Evolutionary conservation across 192 early-diverging fungal species (phyloP).

Genomic region (Backusella tuberculispora): DNA sequence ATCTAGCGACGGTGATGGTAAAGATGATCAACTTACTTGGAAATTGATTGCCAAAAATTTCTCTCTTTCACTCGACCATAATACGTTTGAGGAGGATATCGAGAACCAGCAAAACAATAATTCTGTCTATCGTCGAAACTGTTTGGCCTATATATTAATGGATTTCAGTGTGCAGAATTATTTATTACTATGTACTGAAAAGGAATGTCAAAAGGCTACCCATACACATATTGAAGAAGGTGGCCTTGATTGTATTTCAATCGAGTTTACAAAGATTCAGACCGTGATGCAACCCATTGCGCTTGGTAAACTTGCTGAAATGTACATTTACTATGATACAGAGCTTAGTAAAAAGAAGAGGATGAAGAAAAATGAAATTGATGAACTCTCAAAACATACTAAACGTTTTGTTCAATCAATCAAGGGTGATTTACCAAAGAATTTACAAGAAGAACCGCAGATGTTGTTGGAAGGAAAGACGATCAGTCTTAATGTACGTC

Average conservation of each 20-base stretch:
- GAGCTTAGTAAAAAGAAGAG: conserved; percentile 65
- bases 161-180: conserved; percentile 66
- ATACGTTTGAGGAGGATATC: conserved; percentile 13
- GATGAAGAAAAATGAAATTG: conserved; percentile 58
- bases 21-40: conserved; percentile 43
- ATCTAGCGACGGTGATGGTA: conserved; percentile 50
- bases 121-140: conserved; percentile 43
- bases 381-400: conserved; percentile 67
- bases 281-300: conserved; percentile 77
- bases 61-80: conserved; percentile 60
- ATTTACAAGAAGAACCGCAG: conserved; percentile 53
- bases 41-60: conserved; percentile 58
- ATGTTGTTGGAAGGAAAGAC: conserved; percentile 59
- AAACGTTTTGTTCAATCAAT: conserved; percentile 67
- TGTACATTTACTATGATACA: conserved; percentile 66
- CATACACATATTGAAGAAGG: neutral
- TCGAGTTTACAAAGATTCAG: conserved; percentile 64
- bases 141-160: conserved; percentile 68
- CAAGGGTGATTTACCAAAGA: conserved; percentile 28
- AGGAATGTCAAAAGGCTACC: neutral
- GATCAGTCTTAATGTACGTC: conserved; percentile 53
- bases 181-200: conserved; percentile 4
- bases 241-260: conserved; percentile 43
- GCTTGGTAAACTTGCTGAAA: conserved; percentile 62
- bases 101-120: conserved; percentile 3